Base-by-base conservation (phyloP, 1,139 yeast genomes). In the Yamadazyma friedrichii region DNA sequence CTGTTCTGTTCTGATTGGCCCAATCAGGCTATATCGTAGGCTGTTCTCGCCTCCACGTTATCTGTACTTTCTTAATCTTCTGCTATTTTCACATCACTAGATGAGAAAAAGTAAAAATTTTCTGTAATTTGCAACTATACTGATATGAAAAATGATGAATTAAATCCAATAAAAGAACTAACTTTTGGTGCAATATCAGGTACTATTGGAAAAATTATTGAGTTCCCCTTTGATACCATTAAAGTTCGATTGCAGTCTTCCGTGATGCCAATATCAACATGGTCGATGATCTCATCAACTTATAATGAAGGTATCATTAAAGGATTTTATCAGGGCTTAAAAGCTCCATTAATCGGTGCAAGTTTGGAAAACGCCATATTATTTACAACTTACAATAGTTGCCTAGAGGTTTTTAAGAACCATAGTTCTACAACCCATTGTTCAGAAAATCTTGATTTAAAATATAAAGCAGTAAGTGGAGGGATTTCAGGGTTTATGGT, bases 221-320 rank as follows among this genome's bases (percentile, higher is more conserved):
- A 91, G 61, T 89, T 82, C 54, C 98, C 98, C 1, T 88, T 91
- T 52, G 98, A 91, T 56, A 91, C 98, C 1, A 76, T 89, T 39
- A 91, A 91, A 60, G 98, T 91, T 2, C 70, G 97, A 42, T 70
- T 91, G 27, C 98, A 91, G 61, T 80, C 95, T 33, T 47, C 16
- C 82, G 80, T 12, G 42, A 45, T 49, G 26, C 26, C 13, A 64
- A 34, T 17, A 8, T 78, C 84, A 1, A 82, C 94, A 0, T 35
- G 70, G 16, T 78, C 75, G 45, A 83, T 94, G 58, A 79, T 91
- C 34, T 55, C 52, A 35, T 65, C 76, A 49, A 87, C 95, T 0
- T 74, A 79, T 45, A 67, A 74, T 24, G 97, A 88, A 56, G 97
- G 97, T 0, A 42, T 86, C 3, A 40, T 66, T 37, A 61, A 62